A percentile compares a stretch with the other conserved stretches of the same genome.
Conservation (phyloP, 352 stramenopile species). For the Globisporangium uncinulatum region DNA sequence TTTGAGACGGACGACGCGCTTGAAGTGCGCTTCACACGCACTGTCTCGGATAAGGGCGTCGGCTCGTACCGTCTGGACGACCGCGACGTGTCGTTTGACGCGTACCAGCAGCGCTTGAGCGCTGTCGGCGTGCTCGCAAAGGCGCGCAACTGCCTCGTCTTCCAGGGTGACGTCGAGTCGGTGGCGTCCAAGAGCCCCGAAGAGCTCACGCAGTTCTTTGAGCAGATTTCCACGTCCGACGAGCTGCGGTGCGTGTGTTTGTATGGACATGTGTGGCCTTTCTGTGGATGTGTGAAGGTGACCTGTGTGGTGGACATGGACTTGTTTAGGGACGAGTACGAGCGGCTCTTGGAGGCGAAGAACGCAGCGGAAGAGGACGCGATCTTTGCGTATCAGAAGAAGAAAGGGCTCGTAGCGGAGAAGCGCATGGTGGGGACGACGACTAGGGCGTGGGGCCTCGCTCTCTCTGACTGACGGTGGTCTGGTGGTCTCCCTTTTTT, state of each 20-base stretch:
- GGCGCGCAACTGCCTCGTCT: conserved; percentile 99
- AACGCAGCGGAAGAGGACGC: conserved; percentile 91
- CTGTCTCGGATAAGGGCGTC: conserved; percentile 90
- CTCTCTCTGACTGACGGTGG: too few species aligned
- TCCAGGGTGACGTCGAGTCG: conserved; percentile 98
- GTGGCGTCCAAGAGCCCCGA: conserved; percentile 95
- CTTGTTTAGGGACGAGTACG: conserved; percentile 51
- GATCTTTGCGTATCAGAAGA: conserved; percentile 95
- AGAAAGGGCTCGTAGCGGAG: conserved; percentile 93
- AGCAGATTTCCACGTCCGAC: conserved; percentile 93
- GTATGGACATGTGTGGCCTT: too few species aligned
- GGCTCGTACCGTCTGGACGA: conserved; percentile 81
- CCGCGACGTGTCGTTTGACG: conserved; percentile 82
- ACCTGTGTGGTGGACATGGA: conserved; percentile 2
- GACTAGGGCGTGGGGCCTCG: too few species aligned
- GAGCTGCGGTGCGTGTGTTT: conserved; percentile 53
- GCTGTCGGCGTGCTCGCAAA: conserved; percentile 98
- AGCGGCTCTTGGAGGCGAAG: conserved; percentile 84
- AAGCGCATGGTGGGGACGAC: conserved; percentile 54
- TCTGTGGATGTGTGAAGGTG: neutral
- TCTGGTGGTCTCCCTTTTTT: too few species aligned
- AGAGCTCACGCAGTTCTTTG: conserved; percentile 96
- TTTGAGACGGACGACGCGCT: conserved; percentile 74
- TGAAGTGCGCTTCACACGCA: conserved; percentile 91
- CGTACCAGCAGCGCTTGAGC: conserved; percentile 92